A percentile compares a stretch with the other conserved stretches of the same genome.
phyloP scores from a whole-genome alignment of 2,329 filamentous ascomycete genomes.

The Phyllosticta citriasiana region DNA sequence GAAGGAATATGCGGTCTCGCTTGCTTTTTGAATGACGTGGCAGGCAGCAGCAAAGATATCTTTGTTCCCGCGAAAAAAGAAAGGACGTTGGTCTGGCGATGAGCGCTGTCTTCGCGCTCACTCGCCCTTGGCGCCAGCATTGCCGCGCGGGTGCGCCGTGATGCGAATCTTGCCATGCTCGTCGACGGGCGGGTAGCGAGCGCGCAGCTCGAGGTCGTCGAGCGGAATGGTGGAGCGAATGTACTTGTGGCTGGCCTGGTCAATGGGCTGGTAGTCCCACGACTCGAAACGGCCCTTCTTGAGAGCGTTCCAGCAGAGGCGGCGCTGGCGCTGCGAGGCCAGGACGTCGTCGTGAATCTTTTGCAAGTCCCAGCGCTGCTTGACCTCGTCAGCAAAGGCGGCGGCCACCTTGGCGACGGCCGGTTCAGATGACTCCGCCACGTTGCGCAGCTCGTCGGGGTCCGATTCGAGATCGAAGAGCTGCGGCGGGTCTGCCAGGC shows the following conservation, averaged over 20 bases:
- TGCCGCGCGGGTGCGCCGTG: conserved; percentile 23
- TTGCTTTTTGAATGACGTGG: background rate
- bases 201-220: conserved; percentile 68
- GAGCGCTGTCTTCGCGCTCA: conserved; percentile 7
- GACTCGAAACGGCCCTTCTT: conserved; percentile 64
- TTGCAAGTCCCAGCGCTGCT: conserved; percentile 69
- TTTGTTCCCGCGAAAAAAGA: background rate
- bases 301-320: conserved; percentile 70
- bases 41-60: background rate
- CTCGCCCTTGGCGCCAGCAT: conserved; percentile 26
- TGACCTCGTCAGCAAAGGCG: conserved; percentile 64
- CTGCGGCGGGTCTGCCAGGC: conserved; percentile 72
- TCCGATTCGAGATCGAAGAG: conserved; percentile 72
- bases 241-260: conserved; percentile 63
- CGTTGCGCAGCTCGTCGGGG: conserved; percentile 66
- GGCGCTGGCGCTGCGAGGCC: conserved; percentile 65
- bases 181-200: conserved; percentile 55
- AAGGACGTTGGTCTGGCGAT: background rate
- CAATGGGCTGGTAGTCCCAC: conserved; percentile 76
- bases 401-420: conserved; percentile 33
- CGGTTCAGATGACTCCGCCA: conserved; percentile 39
- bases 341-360: conserved; percentile 66
- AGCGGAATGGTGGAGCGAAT: conserved; percentile 76
- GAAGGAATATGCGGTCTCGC: background rate
- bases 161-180: conserved; percentile 30